Evolutionary conservation across 495 filamentous ascomycete genomes (phyloP), one percentile per base, ranked within the genome.

Genomic region (Daldinia vernicosa): DNA sequence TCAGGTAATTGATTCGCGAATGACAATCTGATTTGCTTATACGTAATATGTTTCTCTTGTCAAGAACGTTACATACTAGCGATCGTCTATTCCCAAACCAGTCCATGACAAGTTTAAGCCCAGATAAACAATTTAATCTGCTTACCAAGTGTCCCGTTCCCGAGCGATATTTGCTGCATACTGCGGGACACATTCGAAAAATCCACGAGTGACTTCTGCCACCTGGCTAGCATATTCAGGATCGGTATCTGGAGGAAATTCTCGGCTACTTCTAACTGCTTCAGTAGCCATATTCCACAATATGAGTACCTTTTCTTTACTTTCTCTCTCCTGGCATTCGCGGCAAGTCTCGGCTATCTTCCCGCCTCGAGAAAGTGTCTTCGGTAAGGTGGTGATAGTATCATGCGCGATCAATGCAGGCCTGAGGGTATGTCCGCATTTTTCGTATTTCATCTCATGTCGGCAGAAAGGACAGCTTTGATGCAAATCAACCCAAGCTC

Each of bases 401-500:
- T 70, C 65, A 0, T 65, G 56, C 0, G 67, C 28, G 7, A 77
- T 52, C 1, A 67, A 24, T 0, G 60, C 24, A 0, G 70, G 65
- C 19, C 52, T 39, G 15, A 74, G 54, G 2, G 19, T 22, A 40
- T 77, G 75, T 1, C 47, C 14, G 19, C 75, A 77, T 0, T 1
- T 22, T 4, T 14, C 6, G 35, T 74, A 50, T 2, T 3, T n/a
- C 65, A 75, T 37, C 0, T 15, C 14, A 19, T 43, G 19, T 0
- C 75, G 61, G 19, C 75, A 77, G 45, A 75, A 74, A 0, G 75
- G 75, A 30, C 75, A 77, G 2, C 22, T 22, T 1, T 24, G 15
- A 28, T 70, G 7, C 0, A 1, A 0, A 1, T 5, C 0, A 4
- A 77, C 15, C 60, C 67, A 71, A 6, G 6, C 3, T 0, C 4